Percentiles rank a stretch among this genome's conserved stretches.
Evolutionary conservation across 768 basidiomycete species (phyloP).

Genomic region (Lyophyllum shimeji): DNA sequence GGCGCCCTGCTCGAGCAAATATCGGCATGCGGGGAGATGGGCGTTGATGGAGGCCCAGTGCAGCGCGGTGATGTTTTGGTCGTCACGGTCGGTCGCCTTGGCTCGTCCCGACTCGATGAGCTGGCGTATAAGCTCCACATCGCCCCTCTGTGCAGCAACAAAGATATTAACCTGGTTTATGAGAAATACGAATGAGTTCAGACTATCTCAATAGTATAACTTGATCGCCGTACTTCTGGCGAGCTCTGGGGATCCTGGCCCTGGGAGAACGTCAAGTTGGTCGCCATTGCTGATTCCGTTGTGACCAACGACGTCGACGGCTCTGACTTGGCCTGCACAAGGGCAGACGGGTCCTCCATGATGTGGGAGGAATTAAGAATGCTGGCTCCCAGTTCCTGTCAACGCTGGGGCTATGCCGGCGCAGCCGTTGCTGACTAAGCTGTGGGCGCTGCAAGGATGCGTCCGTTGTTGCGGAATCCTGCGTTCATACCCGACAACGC

Average conservation of each 20-base stretch:
- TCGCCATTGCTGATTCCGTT: slow-evolving; percentile 44
- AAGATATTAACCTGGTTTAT: slow-evolving; percentile 62
- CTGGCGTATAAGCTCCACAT: slow-evolving; percentile 59
- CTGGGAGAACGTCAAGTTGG: slow-evolving; percentile 47
- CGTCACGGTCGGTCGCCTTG: slow-evolving; percentile 75
- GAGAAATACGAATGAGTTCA: background rate
- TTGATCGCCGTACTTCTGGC: slow-evolving; percentile 33
- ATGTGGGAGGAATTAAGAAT: background rate
- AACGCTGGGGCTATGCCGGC: background rate
- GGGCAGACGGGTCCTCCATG: slow-evolving; percentile 36
- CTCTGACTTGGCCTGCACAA: slow-evolving; percentile 48
- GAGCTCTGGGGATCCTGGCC: slow-evolving; percentile 34
- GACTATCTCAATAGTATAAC: background rate
- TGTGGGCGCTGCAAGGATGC: background rate
- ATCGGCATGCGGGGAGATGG: slow-evolving; percentile 84
- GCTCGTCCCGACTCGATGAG: slow-evolving; percentile 74
- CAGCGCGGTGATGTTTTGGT: slow-evolving; percentile 90
- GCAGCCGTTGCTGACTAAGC: slow-evolving; percentile 6
- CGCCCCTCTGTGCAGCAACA: slow-evolving; percentile 85
- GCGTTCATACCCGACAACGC: background rate
- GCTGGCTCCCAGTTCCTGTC: background rate
- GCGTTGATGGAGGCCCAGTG: slow-evolving; percentile 99
- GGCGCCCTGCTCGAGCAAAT: slow-evolving; percentile 88
- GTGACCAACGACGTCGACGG: slow-evolving; percentile 50
- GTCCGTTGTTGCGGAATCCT: background rate